phyloP scores from a whole-genome alignment of 148 eudicot species.

The Chenopodium suecicum region DNA sequence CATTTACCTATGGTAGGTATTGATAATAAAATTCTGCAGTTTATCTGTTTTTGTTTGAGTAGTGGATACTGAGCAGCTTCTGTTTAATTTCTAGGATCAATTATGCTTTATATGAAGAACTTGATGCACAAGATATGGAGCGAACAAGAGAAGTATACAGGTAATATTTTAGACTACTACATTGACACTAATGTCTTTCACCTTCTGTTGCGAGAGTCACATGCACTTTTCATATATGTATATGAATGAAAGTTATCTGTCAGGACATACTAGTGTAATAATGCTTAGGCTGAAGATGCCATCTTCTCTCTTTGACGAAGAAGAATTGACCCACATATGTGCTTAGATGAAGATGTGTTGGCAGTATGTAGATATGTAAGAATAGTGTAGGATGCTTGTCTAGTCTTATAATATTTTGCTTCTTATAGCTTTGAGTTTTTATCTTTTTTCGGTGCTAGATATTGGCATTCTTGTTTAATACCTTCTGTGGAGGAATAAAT shows the following conservation, averaged over 20 bases:
- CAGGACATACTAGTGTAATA: no score
- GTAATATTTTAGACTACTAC: constrained; percentile 31
- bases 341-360: no score
- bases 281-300: no score
- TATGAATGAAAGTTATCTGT: not conserved
- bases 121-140: constrained; percentile 80
- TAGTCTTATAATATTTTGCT: no score
- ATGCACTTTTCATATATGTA: not conserved
- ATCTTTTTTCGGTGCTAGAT: no score
- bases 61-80: constrained; percentile 3
- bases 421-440: no score
- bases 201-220: not conserved
- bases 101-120: constrained; percentile 88
- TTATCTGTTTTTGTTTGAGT: not conserved
- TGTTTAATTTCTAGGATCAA: constrained; percentile 56
- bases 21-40: not conserved
- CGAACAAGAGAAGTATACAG: constrained; percentile 78
- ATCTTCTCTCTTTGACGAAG: no score
- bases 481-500: no score
- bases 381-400: no score
- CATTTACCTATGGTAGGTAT: constrained; percentile 81
- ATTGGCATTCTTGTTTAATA: no score
- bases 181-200: not conserved
- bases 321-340: no score
- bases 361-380: no score